Percentiles rank a stretch among this genome's conserved stretches.
These are phyloP conservation scores for Hondaea fermentalgiana DNA, from an alignment of 108 stramenopile genomes.

Conservation along the genomic window DNA sequence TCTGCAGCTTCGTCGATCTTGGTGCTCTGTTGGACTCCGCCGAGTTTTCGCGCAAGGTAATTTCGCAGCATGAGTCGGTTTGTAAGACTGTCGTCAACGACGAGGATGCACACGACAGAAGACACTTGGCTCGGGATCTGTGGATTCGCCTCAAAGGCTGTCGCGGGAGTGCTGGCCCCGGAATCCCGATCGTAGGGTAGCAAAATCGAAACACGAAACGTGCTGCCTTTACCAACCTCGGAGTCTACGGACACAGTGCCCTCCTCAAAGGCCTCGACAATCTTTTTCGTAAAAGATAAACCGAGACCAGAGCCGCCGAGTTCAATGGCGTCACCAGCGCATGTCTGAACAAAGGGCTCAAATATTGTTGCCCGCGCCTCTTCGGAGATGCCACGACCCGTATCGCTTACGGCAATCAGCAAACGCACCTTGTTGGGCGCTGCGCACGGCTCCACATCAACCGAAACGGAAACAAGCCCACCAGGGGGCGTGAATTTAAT, in stretches of 20 bases:
- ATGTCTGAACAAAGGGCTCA: background rate
- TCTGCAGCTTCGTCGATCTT: background rate
- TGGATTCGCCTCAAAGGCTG: background rate
- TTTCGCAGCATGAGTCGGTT: background rate
- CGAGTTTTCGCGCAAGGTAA: background rate
- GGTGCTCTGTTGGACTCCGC: background rate
- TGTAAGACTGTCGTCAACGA: background rate
- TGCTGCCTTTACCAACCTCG: background rate
- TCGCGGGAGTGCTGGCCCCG: background rate
- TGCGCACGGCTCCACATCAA: background rate
- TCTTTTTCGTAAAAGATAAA: background rate
- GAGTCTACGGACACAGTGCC: background rate
- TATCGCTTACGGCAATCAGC: background rate
- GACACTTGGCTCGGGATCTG: background rate
- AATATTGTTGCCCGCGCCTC: background rate
- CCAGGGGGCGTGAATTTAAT: background rate
- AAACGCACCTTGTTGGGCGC: background rate
- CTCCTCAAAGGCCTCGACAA: background rate
- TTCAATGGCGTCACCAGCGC: background rate
- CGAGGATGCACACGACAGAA: background rate
- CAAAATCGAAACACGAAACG: background rate
- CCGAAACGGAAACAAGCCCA: background rate
- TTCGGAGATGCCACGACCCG: background rate
- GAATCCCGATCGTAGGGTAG: background rate
- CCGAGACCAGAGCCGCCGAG: background rate